These are phyloP conservation scores for Clonostachys chloroleuca DNA, from an alignment of 2,329 filamentous ascomycete species.

Conservation along the genomic window DNA sequence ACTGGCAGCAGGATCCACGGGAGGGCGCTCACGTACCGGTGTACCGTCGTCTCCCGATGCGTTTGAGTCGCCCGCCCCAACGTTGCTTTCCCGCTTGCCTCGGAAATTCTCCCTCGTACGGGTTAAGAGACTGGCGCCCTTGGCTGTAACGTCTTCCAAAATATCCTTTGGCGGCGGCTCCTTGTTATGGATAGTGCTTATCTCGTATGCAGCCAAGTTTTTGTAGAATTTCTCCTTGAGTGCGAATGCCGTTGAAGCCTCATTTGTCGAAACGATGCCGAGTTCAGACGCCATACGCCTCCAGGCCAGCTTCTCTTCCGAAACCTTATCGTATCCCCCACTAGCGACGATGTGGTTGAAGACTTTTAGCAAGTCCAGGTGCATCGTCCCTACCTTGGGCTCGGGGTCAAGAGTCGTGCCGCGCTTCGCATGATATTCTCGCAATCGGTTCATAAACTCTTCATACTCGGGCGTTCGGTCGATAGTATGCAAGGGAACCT, in stretches of 20 bases:
- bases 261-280: conserved; percentile 68
- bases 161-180: conserved; percentile 87
- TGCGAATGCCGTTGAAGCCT: conserved; percentile 78
- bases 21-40: conserved; percentile 47
- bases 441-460: conserved; percentile 71
- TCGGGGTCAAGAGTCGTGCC: conserved; percentile 76
- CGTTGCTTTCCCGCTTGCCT: conserved; percentile 39
- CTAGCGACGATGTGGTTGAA: conserved; percentile 73
- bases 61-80: conserved; percentile 51
- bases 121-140: conserved; percentile 73
- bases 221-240: conserved; percentile 89
- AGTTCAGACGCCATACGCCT: conserved; percentile 74
- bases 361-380: conserved; percentile 73
- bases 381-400: conserved; percentile 73
- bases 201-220: conserved; percentile 83
- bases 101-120: conserved; percentile 75
- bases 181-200: conserved; percentile 69
- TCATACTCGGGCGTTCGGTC: conserved; percentile 67
- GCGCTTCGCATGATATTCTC: conserved; percentile 71
- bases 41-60: conserved; percentile 58
- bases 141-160: conserved; percentile 81
- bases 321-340: conserved; percentile 84
- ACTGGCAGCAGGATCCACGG: conserved; percentile 46
- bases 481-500: conserved; percentile 38
- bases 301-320: conserved; percentile 82